Base-by-base conservation (phyloP, 495 filamentous ascomycete species). In the Xanthoparmelia taractica region DNA sequence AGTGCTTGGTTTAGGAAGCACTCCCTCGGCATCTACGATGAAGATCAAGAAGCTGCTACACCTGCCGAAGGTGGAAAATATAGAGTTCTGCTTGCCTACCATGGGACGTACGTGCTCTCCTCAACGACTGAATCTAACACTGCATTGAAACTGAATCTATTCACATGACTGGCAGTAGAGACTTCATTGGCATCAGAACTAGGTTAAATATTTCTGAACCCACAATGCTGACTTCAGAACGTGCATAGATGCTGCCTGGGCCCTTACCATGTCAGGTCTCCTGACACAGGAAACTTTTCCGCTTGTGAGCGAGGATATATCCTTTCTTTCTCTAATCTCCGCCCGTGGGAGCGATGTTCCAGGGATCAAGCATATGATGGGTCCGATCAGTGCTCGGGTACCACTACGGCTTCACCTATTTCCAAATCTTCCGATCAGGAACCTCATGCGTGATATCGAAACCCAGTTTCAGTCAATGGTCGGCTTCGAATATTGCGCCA, bases 181-280 rank as follows among this genome's bases (percentile, higher is more conserved):
- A 4, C 18, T 54, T 20, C 15, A 15, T 54, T 20, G 17, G 20
- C 8, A 20, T 23, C 50, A 5, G 47, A 23, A 31, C 15, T 20
- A 10, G 50, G 20, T 34, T 13, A 8, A 8, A 2, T 33, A 13
- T 15, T n/a, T 6, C 4, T 31, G 4, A 33, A 54, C 29, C 20
- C 17, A 3, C 2, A 15, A 8, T 3, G 12, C 36, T 15, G 33
- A 61, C 13, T 4, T 31, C 15, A 15, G 27, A 37, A n/a, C 55
- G 25, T 55, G 34, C 12, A 25, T 10, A 55, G 47, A 61, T 34
- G 37, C 47, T 20, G 60, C 60, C 31, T 61, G 60, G 60, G 48
- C 37, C n/a, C 60, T 61, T 8, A 54, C 48, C 31, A 13, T 52
- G 25, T 27, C 29, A 31, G 33, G 33, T 0, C 10, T 10, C 17